These are phyloP conservation scores for Candida lessepsii DNA, from an alignment of 805 yeast genomes.

Conservation along the genomic window DNA sequence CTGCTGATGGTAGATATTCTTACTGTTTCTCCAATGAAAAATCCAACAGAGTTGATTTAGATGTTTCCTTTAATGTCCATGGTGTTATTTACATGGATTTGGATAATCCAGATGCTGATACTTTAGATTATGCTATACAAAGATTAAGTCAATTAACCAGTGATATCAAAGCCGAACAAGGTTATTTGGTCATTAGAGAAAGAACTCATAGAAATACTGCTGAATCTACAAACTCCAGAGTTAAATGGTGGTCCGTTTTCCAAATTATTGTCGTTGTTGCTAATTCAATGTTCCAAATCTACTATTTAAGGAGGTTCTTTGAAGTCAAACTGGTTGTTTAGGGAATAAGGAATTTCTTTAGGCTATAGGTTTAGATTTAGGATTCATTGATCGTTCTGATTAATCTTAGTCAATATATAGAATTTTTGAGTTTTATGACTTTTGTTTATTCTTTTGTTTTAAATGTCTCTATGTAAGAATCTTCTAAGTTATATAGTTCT, in stretches of 20 bases:
- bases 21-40: slow-evolving; percentile 93
- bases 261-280: slow-evolving; percentile 82
- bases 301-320: slow-evolving; percentile 90
- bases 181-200: slow-evolving; percentile 92
- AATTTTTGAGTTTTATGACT: no score
- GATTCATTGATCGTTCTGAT: no score
- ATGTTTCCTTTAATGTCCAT: slow-evolving; percentile 92
- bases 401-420: no score
- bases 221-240: slow-evolving; percentile 94
- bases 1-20: slow-evolving; percentile 67
- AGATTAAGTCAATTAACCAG: slow-evolving; percentile 71
- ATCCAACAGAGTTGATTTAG: slow-evolving; percentile 70
- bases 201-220: slow-evolving; percentile 98
- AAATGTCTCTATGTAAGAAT: no score
- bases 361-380: no score
- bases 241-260: slow-evolving; percentile 96
- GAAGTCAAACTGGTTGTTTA: slow-evolving; percentile 85
- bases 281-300: slow-evolving; percentile 90
- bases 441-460: no score
- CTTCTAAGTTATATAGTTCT: no score
- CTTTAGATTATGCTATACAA: slow-evolving; percentile 81
- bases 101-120: slow-evolving; percentile 70
- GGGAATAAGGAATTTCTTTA: no score
- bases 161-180: slow-evolving; percentile 89
- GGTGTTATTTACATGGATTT: slow-evolving; percentile 86